A percentile compares a stretch with the other conserved stretches of the same genome.
Evolutionary conservation across 2,329 filamentous ascomycete genomes (phyloP).

Genomic region (Fusarium burgessii): DNA sequence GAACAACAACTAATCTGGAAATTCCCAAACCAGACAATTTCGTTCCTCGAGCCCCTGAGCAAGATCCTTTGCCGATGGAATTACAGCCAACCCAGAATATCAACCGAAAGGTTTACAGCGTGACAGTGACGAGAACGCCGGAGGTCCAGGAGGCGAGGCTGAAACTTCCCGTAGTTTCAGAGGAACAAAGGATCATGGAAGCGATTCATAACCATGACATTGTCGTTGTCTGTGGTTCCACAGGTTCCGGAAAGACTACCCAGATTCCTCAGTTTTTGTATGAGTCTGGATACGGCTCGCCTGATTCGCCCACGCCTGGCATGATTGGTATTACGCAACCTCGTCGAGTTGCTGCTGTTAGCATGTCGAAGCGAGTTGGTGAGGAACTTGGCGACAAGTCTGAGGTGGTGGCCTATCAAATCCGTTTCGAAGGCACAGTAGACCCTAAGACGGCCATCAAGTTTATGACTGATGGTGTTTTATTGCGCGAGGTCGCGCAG

Average conservation of each 20-base stretch:
- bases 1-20: constrained; percentile 57
- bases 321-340: constrained; percentile 97
- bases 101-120: constrained; percentile 79
- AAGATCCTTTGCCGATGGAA: constrained; percentile 77
- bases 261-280: constrained; percentile 97
- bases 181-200: constrained; percentile 98
- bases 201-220: constrained; percentile 92
- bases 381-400: constrained; percentile 84
- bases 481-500: constrained; percentile 89
- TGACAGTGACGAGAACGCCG: constrained; percentile 75
- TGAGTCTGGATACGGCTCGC: constrained; percentile 89
- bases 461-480: constrained; percentile 98
- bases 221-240: constrained; percentile 93
- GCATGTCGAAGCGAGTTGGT: constrained; percentile 92
- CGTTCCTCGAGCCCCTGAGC: constrained; percentile 73
- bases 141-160: constrained; percentile 84
- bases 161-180: constrained; percentile 88
- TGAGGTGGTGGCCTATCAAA: constrained; percentile 89
- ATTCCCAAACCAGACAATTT: constrained; percentile 73
- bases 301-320: constrained; percentile 82
- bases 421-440: constrained; percentile 91
- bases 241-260: constrained; percentile 97
- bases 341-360: constrained; percentile 92
- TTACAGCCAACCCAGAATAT: constrained; percentile 70
- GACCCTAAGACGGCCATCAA: constrained; percentile 88